Evolutionary conservation across 2,329 filamentous ascomycete genomes (phyloP).

Genomic region (Colletotrichum melonis): DNA sequence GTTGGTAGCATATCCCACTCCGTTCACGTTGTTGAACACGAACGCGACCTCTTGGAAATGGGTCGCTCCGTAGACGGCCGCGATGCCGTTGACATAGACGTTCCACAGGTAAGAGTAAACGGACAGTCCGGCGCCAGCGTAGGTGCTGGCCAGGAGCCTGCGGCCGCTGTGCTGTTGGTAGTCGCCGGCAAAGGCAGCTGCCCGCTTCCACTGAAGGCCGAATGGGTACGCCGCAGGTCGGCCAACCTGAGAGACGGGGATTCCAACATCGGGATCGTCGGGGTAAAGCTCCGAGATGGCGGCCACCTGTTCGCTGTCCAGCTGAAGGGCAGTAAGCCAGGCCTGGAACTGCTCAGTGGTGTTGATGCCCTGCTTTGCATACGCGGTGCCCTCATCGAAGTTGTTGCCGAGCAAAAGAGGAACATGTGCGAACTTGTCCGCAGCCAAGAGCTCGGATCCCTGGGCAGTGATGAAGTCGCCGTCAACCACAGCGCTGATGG

Average conservation of each 20-base stretch:
- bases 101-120: conserved; percentile 67
- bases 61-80: conserved; percentile 38
- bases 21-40: conserved; percentile 64
- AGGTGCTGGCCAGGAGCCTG: conserved; percentile 63
- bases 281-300: conserved; percentile 60
- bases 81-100: conserved; percentile 42
- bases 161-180: conserved; percentile 65
- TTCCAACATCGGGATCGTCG: conserved; percentile 61
- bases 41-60: conserved; percentile 45
- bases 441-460: conserved; percentile 61
- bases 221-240: conserved; percentile 65
- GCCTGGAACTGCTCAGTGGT: conserved; percentile 62
- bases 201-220: conserved; percentile 72
- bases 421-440: conserved; percentile 71
- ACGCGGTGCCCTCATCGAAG: conserved; percentile 75
- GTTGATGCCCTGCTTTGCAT: conserved; percentile 66
- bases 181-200: conserved; percentile 72
- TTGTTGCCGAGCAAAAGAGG: conserved; percentile 73
- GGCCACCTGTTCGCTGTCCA: conserved; percentile 1
- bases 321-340: conserved; percentile 53
- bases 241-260: conserved; percentile 54
- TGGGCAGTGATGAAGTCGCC: conserved; percentile 53
- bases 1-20: conserved; percentile 61
- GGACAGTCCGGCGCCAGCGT: conserved; percentile 57
- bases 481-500: conserved; percentile 45